These are phyloP conservation scores for Ephemerocybe angulata DNA, from an alignment of 768 basidiomycete species.

Conservation along the genomic window DNA sequence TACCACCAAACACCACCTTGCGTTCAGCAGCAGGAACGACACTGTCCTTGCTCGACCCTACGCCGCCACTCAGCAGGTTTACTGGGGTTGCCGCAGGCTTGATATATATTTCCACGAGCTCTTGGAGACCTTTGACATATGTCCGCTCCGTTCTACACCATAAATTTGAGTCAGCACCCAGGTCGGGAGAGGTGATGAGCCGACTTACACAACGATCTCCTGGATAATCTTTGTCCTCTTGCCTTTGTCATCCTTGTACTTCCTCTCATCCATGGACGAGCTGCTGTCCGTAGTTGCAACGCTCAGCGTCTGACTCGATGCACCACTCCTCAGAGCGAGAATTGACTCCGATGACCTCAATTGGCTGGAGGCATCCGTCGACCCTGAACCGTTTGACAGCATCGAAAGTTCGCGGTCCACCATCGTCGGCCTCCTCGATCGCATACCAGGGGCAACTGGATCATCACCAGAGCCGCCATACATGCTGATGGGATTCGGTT, in stretches of 20 bases:
- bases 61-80: conserved; percentile 65
- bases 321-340: conserved; percentile 54
- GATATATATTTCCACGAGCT: conserved; percentile 94
- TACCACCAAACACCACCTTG: conserved; percentile 85
- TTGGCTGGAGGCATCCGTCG: conserved; percentile 45
- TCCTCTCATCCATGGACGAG: conserved; percentile 75
- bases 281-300: conserved; percentile 72
- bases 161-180: too few relatives aligned
- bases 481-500: conserved; percentile 51
- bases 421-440: conserved; percentile 67
- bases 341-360: conserved; percentile 67
- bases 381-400: conserved; percentile 38
- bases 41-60: conserved; percentile 75
- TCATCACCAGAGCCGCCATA: conserved; percentile 54
- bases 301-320: conserved; percentile 64
- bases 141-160: conserved; percentile 83
- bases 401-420: conserved; percentile 63
- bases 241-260: conserved; percentile 86
- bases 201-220: conserved; percentile 85
- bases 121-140: conserved; percentile 91
- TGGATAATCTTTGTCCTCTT: conserved; percentile 81
- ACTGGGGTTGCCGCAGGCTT: conserved; percentile 73
- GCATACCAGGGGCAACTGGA: conserved; percentile 22
- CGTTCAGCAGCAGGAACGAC: conserved; percentile 83
- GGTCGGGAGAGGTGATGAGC: too few relatives aligned